Base-by-base conservation (phyloP, 768 basidiomycete species). In the Imleria badia region DNA sequence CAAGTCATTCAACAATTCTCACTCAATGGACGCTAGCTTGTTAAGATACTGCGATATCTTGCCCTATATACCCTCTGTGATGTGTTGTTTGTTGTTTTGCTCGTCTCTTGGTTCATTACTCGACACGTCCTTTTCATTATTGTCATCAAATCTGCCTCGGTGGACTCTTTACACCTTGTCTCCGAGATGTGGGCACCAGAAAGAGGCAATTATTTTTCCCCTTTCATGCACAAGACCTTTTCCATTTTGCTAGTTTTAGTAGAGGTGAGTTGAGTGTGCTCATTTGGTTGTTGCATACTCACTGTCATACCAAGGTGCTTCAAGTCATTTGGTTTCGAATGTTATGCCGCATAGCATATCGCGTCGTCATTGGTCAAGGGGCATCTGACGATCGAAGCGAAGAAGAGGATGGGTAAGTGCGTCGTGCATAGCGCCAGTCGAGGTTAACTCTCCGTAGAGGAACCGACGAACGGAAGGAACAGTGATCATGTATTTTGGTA, bases 41-140 rank as follows among this genome's bases (percentile, higher is more conserved):
- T 93, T 13, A 99, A 99, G 72, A 96, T 98, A 89, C 72, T 91
- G 58, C 86, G 87, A 52, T 99, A 98, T 72, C 75, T 95, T 17
- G 75, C 76, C 19, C 70, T 85, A 36, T 80, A 81, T 58, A 70
- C 80, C 15, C 66, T 81, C 12, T 89, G 87, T 51, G 94, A 98
- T 70, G 60, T 75, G 20, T 79, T 82, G 0, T 98, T 99, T 66
- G 89, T 76, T 29, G 64, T 80, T 57, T 99, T 96, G 77, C 79
- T 98, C 64, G 46, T 94, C n/a, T 89, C 89, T 8, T 99, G 96
- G 96, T 76, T 97, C 56, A 66, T 91, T 19, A 94, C 95, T 2
- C 84, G 96, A 39, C 92, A 98, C 65, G 70, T 91, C 60, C 77
- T 95, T 15, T 94, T 94, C 75, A 66, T 81, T 41, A 68, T 84